Conservation (phyloP, 441 rosid genomes). For the Croton setiger region DNA sequence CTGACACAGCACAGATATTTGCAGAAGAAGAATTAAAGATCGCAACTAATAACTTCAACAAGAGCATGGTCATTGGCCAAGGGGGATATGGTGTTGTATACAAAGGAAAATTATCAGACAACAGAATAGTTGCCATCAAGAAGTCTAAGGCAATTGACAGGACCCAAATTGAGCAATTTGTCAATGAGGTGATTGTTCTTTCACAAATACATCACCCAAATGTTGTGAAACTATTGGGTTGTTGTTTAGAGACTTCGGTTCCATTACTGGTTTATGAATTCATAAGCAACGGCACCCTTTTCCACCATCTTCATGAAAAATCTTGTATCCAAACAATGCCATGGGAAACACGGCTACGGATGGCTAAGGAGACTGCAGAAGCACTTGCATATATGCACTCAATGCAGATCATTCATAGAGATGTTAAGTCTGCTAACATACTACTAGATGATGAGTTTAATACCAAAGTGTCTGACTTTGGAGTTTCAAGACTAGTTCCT, state of each 20-base stretch:
- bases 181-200: slow-evolving; percentile 38
- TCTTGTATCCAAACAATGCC: neutral
- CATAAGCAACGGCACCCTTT: slow-evolving; percentile 37
- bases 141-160: slow-evolving; percentile 29
- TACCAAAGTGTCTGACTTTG: slow-evolving; percentile 44
- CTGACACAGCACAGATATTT: slow-evolving; percentile 22
- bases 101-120: slow-evolving; percentile 32
- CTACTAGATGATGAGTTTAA: slow-evolving; percentile 29
- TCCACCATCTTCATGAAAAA: slow-evolving; percentile 23
- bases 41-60: slow-evolving; percentile 32
- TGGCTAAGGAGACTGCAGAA: slow-evolving; percentile 33
- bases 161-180: slow-evolving; percentile 32
- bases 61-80: slow-evolving; percentile 26
- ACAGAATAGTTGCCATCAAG: slow-evolving; percentile 30
- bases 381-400: slow-evolving; percentile 42
- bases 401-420: slow-evolving; percentile 37
- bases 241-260: slow-evolving; percentile 41
- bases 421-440: slow-evolving; percentile 37
- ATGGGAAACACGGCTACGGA: slow-evolving; percentile 32
- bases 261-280: slow-evolving; percentile 41
- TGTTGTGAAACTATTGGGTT: slow-evolving; percentile 39
- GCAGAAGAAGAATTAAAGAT: slow-evolving; percentile 23
- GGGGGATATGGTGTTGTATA: slow-evolving; percentile 39
- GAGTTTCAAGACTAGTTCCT: slow-evolving; percentile 39
- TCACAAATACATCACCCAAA: slow-evolving; percentile 40